Conservation (phyloP, 2,329 filamentous ascomycete genomes). For the Microsporum audouinii region DNA sequence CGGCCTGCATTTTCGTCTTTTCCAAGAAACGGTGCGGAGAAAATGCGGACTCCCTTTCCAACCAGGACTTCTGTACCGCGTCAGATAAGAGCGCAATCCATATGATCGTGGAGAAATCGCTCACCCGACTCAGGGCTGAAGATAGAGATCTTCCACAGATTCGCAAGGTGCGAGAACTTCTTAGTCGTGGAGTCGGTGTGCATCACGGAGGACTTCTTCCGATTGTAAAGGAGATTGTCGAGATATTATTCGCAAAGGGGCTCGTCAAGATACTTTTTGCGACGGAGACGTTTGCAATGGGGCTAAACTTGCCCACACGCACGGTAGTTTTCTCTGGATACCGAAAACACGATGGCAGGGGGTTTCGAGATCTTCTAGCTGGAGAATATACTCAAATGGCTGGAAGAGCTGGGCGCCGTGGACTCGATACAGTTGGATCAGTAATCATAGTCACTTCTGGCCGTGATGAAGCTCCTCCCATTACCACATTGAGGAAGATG, state of each 20-base stretch:
- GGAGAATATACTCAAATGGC: constrained; percentile 99
- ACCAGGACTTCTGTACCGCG: constrained; percentile 88
- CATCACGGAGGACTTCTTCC: constrained; percentile 90
- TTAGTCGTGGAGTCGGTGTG: constrained; percentile 82
- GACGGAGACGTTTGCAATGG: constrained; percentile 98
- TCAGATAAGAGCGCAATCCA: constrained; percentile 93
- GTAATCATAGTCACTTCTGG: constrained; percentile 82
- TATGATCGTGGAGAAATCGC: constrained; percentile 92
- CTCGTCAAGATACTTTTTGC: constrained; percentile 95
- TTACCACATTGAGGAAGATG: constrained; percentile 75
- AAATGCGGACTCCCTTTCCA: constrained; percentile 88
- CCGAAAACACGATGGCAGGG: constrained; percentile 87
- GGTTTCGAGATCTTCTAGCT: constrained; percentile 79
- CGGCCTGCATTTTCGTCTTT: constrained; percentile 95
- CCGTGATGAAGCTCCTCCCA: constrained; percentile 77
- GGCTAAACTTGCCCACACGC: constrained; percentile 83
- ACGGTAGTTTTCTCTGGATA: constrained; percentile 97
- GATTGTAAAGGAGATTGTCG: constrained; percentile 95
- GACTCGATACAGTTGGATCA: constrained; percentile 81
- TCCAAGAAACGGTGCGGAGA: constrained; percentile 97
- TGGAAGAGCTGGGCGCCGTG: constrained; percentile 81
- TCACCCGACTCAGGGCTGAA: constrained; percentile 81
- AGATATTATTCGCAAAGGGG: constrained; percentile 89
- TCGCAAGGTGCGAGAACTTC: constrained; percentile 68
- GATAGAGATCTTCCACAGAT: constrained; percentile 89